A percentile compares a stretch with the other conserved stretches of the same genome.
Conservation (phyloP, 805 yeast genomes). For the Lachancea meyersii region DNA sequence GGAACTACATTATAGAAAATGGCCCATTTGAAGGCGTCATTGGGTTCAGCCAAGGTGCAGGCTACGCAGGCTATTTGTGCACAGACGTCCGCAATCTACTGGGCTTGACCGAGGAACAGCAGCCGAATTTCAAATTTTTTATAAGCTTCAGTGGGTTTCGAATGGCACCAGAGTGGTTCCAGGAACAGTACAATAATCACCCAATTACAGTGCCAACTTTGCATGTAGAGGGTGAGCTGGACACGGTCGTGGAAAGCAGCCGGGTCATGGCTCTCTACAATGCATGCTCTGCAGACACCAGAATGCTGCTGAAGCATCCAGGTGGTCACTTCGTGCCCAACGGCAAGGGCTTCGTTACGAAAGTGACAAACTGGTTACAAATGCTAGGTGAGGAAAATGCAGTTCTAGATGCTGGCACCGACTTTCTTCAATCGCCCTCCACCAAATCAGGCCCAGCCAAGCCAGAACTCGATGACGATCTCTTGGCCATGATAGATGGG, state of each 20-base stretch:
- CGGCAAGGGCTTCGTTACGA: conserved; percentile 43
- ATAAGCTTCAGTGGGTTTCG: conserved; percentile 66
- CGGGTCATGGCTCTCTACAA: conserved; percentile 55
- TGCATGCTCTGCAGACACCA: conserved; percentile 38
- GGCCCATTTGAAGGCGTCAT: conserved; percentile 80
- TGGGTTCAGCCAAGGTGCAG: conserved; percentile 95
- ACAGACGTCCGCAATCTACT: conserved; percentile 48
- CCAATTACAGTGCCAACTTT: conserved; percentile 42
- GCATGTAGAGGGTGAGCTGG: conserved; percentile 84
- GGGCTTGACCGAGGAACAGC: conserved; percentile 32
- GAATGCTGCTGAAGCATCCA: conserved; percentile 64
- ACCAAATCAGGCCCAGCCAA: conserved; percentile 4
- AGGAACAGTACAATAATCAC: conserved; percentile 25
- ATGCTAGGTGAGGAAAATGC: conserved; percentile 3
- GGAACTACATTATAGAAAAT: conserved; percentile 44
- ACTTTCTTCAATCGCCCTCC: conserved; percentile 7
- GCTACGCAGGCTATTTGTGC: conserved; percentile 62
- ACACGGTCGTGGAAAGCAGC: conserved; percentile 76
- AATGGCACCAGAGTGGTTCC: conserved; percentile 29
- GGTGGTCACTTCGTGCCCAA: conserved; percentile 98
- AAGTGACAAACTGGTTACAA: conserved; percentile 34
- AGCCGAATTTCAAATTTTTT: conserved; percentile 55
- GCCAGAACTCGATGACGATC: conserved; percentile 31
- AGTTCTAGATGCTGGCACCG: not conserved
- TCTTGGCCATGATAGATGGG: conserved; percentile 37